phyloP scores from a whole-genome alignment of 1,284 basidiomycete genomes.

The Ceratobasidium theobromae region DNA sequence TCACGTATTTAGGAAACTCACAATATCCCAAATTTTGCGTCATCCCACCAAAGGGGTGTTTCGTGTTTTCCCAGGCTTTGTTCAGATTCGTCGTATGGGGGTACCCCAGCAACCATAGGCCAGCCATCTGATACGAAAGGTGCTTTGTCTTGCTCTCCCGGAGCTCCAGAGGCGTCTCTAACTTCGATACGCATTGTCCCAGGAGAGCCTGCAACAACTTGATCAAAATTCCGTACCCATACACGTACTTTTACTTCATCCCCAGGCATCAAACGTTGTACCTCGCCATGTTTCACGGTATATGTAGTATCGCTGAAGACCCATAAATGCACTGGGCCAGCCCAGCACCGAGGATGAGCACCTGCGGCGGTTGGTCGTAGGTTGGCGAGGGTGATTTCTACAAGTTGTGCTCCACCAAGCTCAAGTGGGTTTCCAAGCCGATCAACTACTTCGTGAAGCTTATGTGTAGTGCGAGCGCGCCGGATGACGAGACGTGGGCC shows the following conservation, averaged over 20 bases:
- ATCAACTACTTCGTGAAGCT: slow-evolving; percentile 50
- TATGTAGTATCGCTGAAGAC: slow-evolving; percentile 36
- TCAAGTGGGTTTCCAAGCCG: slow-evolving; percentile 40
- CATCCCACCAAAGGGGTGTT: slow-evolving; percentile 51
- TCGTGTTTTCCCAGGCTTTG: slow-evolving; percentile 49
- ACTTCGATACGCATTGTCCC: background rate
- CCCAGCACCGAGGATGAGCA: slow-evolving; percentile 40
- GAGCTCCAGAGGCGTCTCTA: background rate
- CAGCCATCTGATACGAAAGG: slow-evolving; percentile 38
- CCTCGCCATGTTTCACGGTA: slow-evolving; percentile 45
- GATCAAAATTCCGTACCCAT: slow-evolving; percentile 22
- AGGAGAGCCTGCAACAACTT: background rate
- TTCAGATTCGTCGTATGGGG: slow-evolving; percentile 42
- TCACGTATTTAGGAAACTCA: slow-evolving; percentile 41
- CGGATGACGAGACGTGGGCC: slow-evolving; percentile 9
- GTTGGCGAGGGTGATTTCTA: slow-evolving; percentile 53
- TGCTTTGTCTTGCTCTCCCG: background rate
- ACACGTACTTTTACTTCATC: slow-evolving; percentile 45
- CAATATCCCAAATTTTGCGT: slow-evolving; percentile 60
- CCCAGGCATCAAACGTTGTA: slow-evolving; percentile 49
- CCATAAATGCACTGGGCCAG: slow-evolving; percentile 37
- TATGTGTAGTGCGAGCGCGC: slow-evolving; percentile 41
- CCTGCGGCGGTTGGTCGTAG: slow-evolving; percentile 44
- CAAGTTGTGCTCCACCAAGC: slow-evolving; percentile 43
- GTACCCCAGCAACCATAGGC: slow-evolving; percentile 38